Evolutionary conservation across 441 rosid genomes (phyloP).

Genomic region (Erodium texanum): DNA sequence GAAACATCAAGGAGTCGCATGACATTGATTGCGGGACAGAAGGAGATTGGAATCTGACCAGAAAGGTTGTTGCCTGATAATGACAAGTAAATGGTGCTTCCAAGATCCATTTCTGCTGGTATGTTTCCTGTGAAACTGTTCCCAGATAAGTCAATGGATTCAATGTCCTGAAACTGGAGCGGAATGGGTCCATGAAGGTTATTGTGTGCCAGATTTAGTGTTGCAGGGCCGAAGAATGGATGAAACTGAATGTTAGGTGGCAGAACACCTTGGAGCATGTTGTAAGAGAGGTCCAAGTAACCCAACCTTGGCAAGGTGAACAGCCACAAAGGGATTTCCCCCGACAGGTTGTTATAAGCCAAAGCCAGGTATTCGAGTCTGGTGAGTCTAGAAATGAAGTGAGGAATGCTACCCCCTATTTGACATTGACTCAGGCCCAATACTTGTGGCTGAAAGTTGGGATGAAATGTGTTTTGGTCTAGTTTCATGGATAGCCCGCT

Average conservation of each 20-base stretch:
- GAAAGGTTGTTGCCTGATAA: constrained; percentile 12
- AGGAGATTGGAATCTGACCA: constrained; percentile 6
- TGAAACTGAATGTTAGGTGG: constrained; percentile 1
- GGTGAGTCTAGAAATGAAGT: constrained; percentile 6
- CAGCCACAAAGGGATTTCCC: constrained; percentile 9
- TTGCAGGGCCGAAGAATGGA: background rate
- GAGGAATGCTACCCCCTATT: constrained; percentile 5
- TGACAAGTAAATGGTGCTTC: constrained; percentile 2
- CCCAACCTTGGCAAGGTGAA: constrained; percentile 9
- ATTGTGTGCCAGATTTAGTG: background rate
- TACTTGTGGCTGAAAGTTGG: background rate
- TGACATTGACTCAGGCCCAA: constrained; percentile 3
- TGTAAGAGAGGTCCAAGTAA: constrained; percentile 10
- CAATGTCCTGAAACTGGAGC: background rate
- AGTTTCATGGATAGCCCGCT: background rate
- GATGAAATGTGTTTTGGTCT: constrained; percentile 1
- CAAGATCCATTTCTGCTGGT: background rate
- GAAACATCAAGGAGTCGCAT: constrained; percentile 9
- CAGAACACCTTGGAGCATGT: constrained; percentile 10
- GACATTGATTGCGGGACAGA: constrained; percentile 5
- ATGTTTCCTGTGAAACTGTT: constrained; percentile 4
- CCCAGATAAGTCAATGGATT: background rate
- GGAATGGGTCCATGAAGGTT: constrained; percentile 11
- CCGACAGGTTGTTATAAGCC: constrained; percentile 5
- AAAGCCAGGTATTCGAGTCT: background rate